Conservation (phyloP, 2,329 filamentous ascomycete species). For the Clarireedia hainanense region DNA sequence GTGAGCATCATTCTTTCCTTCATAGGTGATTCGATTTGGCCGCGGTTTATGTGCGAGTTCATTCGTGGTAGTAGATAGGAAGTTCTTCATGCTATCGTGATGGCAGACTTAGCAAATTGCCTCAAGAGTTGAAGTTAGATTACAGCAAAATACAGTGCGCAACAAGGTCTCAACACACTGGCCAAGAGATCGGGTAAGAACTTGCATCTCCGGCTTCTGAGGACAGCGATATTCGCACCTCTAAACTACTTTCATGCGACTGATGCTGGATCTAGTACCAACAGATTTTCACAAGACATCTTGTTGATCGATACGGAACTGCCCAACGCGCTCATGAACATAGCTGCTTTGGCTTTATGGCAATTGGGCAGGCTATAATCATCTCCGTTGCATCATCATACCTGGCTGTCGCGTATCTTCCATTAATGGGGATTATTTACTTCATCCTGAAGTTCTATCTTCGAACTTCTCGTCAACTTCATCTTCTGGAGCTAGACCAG, state of each 20-base stretch:
- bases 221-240: background rate
- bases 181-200: background rate
- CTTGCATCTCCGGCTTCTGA: background rate
- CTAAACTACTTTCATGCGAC: slow-evolving; percentile 1
- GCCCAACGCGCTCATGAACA: background rate
- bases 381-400: background rate
- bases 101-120: too few species aligned
- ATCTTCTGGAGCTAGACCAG: slow-evolving; percentile 38
- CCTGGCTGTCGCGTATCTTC: background rate
- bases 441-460: slow-evolving; percentile 36
- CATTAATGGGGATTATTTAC: slow-evolving; percentile 4
- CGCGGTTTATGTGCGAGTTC: too few species aligned
- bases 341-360: background rate
- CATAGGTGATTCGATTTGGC: too few species aligned
- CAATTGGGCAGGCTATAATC: background rate
- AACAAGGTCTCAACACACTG: background rate
- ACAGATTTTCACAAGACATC: slow-evolving; percentile 22
- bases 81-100: too few species aligned
- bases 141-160: background rate
- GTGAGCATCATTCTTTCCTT: too few species aligned
- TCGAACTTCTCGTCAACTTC: slow-evolving; percentile 39
- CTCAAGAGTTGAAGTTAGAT: too few species aligned
- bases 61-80: too few species aligned
- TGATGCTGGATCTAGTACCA: slow-evolving; percentile 12
- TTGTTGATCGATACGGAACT: background rate